Base-by-base conservation (phyloP, 768 basidiomycete species). In the Tremella yokohamensis region DNA sequence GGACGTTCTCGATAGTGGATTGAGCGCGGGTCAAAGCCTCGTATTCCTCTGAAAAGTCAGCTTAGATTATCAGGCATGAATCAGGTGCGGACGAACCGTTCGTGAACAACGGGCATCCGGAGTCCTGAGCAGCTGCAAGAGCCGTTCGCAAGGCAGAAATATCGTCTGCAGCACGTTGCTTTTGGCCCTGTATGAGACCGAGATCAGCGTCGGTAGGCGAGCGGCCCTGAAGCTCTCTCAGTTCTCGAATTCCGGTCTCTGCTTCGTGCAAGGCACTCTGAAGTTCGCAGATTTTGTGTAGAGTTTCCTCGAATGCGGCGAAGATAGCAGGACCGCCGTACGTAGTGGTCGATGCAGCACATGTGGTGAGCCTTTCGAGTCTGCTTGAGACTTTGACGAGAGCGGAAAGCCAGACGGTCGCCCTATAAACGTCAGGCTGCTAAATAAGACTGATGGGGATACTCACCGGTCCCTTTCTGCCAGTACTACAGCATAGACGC, bases 401-500 rank as follows among this genome's bases (percentile, higher is more conserved):
- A 3, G 42, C 40, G 9, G 49, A 44, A 15, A 58, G 38, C n/a
- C 60, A 52, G 13, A 6, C 29, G 1, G 48, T 34, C 22, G 52
- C n/a, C 19, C 65, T 63, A 48, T 9, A 39, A 1, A 38, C 3
- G 11, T 52, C 38, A 52, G 51, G 11, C 4, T 4, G 29, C 4
- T 11, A 34, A 11, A 4, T 11, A 34, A 34, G 6, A 11, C 11
- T 6, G 29, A 34, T 4, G 29, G 29, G 29, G n/a, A 13, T 34
- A 64, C 85, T 76, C 74, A 92, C 92, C 82, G 76, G 29, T 82
- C 75, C 70, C 90, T 80, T 25, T 83, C 74, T 38, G 82, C 81
- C 15, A 92, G 64, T 1, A 87, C 87, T 49, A 86, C 76, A 2
- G 81, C 81, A 72, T 90, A 87, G 1, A 84, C 82, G 40, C 87